Percentiles rank a stretch among this genome's conserved stretches.
Conservation (phyloP, 2,329 filamentous ascomycete genomes). For the Cladosporium sp. region DNA sequence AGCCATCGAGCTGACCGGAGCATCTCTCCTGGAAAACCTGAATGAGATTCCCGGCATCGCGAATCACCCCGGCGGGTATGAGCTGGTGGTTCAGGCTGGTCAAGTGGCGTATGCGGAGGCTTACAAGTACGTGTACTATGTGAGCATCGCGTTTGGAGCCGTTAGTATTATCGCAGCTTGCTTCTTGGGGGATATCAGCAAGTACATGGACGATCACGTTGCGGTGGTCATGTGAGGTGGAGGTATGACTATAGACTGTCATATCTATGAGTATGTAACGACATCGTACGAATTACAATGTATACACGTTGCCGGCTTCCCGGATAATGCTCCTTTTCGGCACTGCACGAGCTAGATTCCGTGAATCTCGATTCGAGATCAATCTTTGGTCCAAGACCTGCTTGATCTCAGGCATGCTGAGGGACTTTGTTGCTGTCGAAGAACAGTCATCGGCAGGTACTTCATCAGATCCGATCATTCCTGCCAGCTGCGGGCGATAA, state of each 20-base stretch:
- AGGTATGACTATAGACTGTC: background rate
- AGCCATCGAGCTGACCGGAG: constrained; percentile 56
- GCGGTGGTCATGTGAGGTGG: constrained; percentile 15
- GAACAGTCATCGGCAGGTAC: no score
- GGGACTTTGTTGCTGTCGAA: no score
- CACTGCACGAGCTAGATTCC: background rate
- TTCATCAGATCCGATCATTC: background rate
- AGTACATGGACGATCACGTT: constrained; percentile 32
- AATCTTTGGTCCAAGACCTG: background rate
- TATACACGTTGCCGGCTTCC: background rate
- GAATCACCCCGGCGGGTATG: constrained; percentile 43
- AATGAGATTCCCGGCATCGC: constrained; percentile 53
- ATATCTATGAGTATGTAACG: background rate
- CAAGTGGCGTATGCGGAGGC: constrained; percentile 32
- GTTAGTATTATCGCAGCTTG: constrained; percentile 32
- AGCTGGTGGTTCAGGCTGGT: constrained; percentile 27
- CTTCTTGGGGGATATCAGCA: constrained; percentile 36
- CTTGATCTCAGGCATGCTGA: background rate
- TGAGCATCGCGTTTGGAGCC: constrained; percentile 36
- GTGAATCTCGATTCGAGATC: background rate
- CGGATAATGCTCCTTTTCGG: background rate
- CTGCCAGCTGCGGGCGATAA: background rate
- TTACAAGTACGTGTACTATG: constrained; percentile 36
- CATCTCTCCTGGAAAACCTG: constrained; percentile 53
- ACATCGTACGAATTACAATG: background rate